Base-by-base conservation (phyloP, 352 stramenopile species). In the Phytophthora litchii region DNA sequence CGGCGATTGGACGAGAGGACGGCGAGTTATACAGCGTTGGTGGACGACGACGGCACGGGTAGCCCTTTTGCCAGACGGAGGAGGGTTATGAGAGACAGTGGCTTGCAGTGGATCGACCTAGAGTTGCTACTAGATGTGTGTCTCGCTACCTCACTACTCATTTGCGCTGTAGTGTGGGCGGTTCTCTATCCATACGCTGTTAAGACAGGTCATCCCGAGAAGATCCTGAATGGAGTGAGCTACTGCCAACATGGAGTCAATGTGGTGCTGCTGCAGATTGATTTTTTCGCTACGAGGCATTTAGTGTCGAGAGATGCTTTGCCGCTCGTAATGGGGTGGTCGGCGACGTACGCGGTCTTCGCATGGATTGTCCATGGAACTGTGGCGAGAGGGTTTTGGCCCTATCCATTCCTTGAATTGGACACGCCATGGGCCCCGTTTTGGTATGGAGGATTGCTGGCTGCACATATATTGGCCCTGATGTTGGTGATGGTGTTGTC, bases 191-290 rank as follows among this genome's bases (percentile, higher is more conserved):
- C 85, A 19, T 87, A 88, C 50, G 81, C 80, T 2, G 54, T 75
- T 25, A 69, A 72, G 40, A 67, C 58, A 0, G 71, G 84, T 43
- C 56, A 78, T 29, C 61, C 73, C 0, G 83, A 88, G 49, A 68
- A 52, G 23, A 60, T 94, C 9, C 53, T 94, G 44, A 94, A 94
- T 48, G 74, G 67, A 68, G 70, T 88, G 34, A 94, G 85, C 69
- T 94, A 91, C 64, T 89, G 71, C 38, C 83, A 94, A 64, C 85
- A 94, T 67, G 83, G 65, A 3, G 54, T 66, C 61, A 94, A 94
- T 69, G 63, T 91, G 31, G 19, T 89, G 38, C 59, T 92, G 21
- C 70, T 94, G 23, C 72, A 86, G 44, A 54, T 87, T 54, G 85
- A 94, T 54, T 91, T 91, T 47, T 54, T 72, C 12, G 64, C 65